These are phyloP conservation scores for Epichloe coenophiala DNA, from an alignment of 2,329 filamentous ascomycete genomes.

Conservation along the genomic window DNA sequence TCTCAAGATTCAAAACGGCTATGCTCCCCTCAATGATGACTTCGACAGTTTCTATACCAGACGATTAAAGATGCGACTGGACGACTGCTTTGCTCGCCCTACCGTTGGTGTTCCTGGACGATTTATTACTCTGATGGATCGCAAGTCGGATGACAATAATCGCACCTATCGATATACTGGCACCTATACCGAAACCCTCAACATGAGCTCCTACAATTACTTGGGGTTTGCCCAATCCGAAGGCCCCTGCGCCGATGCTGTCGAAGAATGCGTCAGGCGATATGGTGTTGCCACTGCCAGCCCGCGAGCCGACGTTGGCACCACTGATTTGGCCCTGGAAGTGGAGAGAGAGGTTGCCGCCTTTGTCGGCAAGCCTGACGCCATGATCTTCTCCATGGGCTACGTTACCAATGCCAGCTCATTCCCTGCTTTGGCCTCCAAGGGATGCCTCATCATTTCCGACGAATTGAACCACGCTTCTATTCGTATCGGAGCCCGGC, in stretches of 20 bases:
- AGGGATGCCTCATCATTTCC: conserved; percentile 87
- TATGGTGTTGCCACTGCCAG: conserved; percentile 77
- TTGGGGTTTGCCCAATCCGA: conserved; percentile 96
- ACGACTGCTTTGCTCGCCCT: conserved; percentile 90
- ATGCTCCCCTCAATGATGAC: conserved; percentile 85
- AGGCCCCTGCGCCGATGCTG: conserved; percentile 85
- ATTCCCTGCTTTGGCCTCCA: conserved; percentile 84
- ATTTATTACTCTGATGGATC: conserved; percentile 85
- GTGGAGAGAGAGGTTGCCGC: conserved; percentile 80
- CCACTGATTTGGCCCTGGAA: conserved; percentile 73
- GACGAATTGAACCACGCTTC: conserved; percentile 97
- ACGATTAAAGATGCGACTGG: conserved; percentile 82
- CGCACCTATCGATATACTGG: conserved; percentile 79
- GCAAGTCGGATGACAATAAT: conserved; percentile 85
- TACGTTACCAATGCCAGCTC: conserved; percentile 91
- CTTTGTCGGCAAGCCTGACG: conserved; percentile 86
- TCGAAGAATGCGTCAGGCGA: conserved; percentile 72
- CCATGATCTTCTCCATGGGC: conserved; percentile 98
- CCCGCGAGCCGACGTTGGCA: conserved; percentile 71
- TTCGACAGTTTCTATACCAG: conserved; percentile 98
- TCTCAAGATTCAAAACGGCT: conserved; percentile 72
- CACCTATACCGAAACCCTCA: conserved; percentile 85
- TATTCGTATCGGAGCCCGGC: conserved; percentile 85
- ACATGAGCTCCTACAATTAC: conserved; percentile 99
- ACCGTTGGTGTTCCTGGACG: conserved; percentile 88